phyloP scores from a whole-genome alignment of 805 yeast genomes.

The Pichia rugopelliculosa region DNA sequence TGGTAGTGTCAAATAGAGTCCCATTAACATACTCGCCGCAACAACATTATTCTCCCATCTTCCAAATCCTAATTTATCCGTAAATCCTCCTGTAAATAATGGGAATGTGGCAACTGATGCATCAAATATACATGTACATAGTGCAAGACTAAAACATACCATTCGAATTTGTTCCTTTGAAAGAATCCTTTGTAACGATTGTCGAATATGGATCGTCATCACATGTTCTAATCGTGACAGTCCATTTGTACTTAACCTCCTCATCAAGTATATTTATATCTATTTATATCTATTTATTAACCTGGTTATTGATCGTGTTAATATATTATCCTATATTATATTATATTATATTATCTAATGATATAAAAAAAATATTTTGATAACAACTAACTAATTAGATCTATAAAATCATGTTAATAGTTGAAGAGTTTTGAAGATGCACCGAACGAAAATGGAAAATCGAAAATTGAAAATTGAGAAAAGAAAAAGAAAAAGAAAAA shows the following conservation, averaged over 20 bases:
- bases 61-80: slow-evolving; percentile 46
- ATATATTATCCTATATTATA: too few species aligned
- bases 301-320: too few species aligned
- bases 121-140: slow-evolving; percentile 61
- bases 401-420: too few species aligned
- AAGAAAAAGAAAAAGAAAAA: too few species aligned
- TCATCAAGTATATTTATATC: neutral
- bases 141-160: slow-evolving; percentile 49
- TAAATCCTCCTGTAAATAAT: slow-evolving; percentile 66
- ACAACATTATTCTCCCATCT: slow-evolving; percentile 64
- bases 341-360: too few species aligned
- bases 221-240: slow-evolving; percentile 30
- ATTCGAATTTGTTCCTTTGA: slow-evolving; percentile 36
- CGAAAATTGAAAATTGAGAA: too few species aligned
- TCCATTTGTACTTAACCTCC: neutral
- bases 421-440: too few species aligned
- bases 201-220: slow-evolving; percentile 39
- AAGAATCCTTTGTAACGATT: slow-evolving; percentile 34
- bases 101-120: slow-evolving; percentile 84
- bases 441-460: too few species aligned
- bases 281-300: too few species aligned
- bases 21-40: slow-evolving; percentile 66
- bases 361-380: too few species aligned
- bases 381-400: too few species aligned
- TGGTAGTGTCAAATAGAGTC: slow-evolving; percentile 82